Evolutionary conservation across 768 basidiomycete genomes (phyloP).

Genomic region (Mycena rebaudengoi): DNA sequence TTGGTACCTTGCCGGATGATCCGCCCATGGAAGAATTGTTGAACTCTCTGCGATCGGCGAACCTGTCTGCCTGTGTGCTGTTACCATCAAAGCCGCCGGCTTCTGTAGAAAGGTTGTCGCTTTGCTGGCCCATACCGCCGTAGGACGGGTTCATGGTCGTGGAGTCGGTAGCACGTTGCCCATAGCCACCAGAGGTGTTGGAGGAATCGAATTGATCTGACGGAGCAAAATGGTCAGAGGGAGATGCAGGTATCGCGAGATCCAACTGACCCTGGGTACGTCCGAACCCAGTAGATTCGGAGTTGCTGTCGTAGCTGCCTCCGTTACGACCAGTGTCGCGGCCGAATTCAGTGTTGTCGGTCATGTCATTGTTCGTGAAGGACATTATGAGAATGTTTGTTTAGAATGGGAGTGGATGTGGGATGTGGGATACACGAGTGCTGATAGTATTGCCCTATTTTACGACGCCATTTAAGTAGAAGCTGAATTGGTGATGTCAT

Average conservation of each 20-base stretch:
- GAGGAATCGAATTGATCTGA: not conserved
- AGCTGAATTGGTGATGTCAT: not conserved
- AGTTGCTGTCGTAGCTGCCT: not conserved
- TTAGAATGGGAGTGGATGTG: not conserved
- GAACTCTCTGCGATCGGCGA: not conserved
- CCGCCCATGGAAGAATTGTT: not conserved
- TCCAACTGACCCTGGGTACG: not conserved
- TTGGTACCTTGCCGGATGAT: not conserved
- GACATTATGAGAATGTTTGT: not conserved
- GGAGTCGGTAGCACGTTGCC: not conserved
- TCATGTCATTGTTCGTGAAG: not conserved
- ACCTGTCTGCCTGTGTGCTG: not conserved
- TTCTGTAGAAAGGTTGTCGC: not conserved
- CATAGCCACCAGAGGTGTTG: not conserved
- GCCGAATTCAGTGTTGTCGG: not conserved
- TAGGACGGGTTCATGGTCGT: not conserved
- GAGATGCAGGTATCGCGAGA: not conserved
- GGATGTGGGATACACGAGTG: not conserved
- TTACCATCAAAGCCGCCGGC: not conserved
- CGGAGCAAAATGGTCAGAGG: too few species aligned
- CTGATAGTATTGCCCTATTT: not conserved
- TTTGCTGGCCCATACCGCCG: not conserved
- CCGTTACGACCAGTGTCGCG: not conserved
- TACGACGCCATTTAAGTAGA: not conserved
- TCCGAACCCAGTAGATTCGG: not conserved